A percentile compares a stretch with the other conserved stretches of the same genome.
Evolutionary conservation across 2,329 filamentous ascomycete species (phyloP).

Genomic region (Trichophyton mentagrophytes): DNA sequence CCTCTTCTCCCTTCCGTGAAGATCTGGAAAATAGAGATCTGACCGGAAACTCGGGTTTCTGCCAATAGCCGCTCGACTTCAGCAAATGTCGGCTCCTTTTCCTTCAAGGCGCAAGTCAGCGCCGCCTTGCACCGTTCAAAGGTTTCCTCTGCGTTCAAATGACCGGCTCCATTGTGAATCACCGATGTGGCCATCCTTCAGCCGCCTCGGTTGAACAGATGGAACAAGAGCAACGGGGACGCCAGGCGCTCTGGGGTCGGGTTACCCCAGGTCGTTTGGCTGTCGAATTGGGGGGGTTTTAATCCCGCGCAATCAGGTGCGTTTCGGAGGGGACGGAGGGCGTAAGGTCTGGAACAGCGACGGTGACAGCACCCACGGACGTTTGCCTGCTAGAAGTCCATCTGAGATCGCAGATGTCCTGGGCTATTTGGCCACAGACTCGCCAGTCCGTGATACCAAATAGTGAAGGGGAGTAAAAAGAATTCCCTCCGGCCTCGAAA

Average conservation of each 20-base stretch:
- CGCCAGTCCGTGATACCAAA: constrained; percentile 4
- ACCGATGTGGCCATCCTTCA: constrained; percentile 5
- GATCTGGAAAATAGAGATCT: not conserved
- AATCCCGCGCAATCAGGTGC: not conserved
- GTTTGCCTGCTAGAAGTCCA: not conserved
- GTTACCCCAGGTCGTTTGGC: not conserved
- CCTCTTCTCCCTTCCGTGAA: not conserved
- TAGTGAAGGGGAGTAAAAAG: not conserved
- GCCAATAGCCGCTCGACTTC: constrained; percentile 37
- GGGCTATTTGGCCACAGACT: constrained; percentile 5
- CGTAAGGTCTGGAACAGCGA: not conserved
- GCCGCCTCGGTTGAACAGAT: not conserved
- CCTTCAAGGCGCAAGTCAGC: constrained; percentile 37
- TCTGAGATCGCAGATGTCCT: not conserved
- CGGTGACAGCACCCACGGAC: not conserved
- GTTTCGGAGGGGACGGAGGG: not conserved
- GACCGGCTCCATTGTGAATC: not conserved
- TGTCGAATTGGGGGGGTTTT: not conserved
- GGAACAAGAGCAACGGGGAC: not conserved
- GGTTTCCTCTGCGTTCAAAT: constrained; percentile 18
- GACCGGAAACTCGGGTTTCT: constrained; percentile 19
- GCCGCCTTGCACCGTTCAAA: constrained; percentile 34
- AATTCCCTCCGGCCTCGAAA: not conserved
- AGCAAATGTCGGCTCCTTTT: constrained; percentile 38
- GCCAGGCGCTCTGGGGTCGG: not conserved